Conservation (phyloP, 1,139 yeast species). For the Tardiomyces depauwii region DNA sequence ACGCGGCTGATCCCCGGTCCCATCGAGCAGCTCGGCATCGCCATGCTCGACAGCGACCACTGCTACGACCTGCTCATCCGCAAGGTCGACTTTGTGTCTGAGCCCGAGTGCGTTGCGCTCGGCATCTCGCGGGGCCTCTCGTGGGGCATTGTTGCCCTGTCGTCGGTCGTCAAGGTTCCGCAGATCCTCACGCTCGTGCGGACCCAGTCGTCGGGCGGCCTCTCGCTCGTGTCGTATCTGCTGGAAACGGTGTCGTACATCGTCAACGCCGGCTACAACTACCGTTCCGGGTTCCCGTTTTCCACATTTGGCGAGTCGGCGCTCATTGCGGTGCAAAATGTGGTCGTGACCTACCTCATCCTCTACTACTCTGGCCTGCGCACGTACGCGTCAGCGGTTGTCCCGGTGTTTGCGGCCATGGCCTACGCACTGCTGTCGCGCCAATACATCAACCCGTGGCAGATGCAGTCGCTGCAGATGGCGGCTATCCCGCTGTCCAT, state of each 20-base stretch:
- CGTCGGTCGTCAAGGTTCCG: conserved; percentile 29
- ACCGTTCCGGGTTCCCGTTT: conserved; percentile 31
- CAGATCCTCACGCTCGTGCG: conserved; percentile 25
- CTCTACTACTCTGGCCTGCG: conserved; percentile 13
- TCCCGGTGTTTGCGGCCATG: conserved; percentile 14
- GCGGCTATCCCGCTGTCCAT: conserved; percentile 44
- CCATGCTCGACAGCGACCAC: conserved; percentile 11
- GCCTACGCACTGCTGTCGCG: conserved; percentile 14
- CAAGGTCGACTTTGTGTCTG: conserved; percentile 17
- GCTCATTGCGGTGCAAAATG: conserved; percentile 31
- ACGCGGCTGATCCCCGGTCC: conserved; percentile 16
- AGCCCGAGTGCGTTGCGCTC: conserved; percentile 20
- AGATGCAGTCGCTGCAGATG: conserved; percentile 32
- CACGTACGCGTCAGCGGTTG: conserved; percentile 14
- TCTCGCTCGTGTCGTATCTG: conserved; percentile 25
- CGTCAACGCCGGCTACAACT: conserved; percentile 31
- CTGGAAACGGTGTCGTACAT: conserved; percentile 31
- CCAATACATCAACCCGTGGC: conserved; percentile 13
- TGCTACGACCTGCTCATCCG: conserved; percentile 16
- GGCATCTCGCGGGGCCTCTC: conserved; percentile 25
- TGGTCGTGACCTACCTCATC: conserved; percentile 26
- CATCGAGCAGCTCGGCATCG: conserved; percentile 10
- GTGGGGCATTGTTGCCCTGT: conserved; percentile 26
- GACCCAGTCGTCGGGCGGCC: conserved; percentile 26
- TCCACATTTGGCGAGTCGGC: conserved; percentile 34